Evolutionary conservation across 2,329 filamentous ascomycete species (phyloP).

Genomic region (Venturia asperata): DNA sequence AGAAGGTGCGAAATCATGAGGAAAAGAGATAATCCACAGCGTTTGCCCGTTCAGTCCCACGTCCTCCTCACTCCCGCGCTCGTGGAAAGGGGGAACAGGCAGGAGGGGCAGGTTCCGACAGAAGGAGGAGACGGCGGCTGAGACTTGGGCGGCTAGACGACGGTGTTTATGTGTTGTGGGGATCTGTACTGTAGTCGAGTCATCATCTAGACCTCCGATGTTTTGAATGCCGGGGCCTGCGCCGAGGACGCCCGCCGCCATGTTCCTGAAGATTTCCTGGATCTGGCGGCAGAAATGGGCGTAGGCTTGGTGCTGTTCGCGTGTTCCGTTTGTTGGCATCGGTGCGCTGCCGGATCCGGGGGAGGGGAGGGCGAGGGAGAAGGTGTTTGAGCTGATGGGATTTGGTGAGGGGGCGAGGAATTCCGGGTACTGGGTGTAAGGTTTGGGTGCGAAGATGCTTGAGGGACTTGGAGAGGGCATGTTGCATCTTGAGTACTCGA

Average conservation of each 20-base stretch:
- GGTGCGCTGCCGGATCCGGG: background rate
- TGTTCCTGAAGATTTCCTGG: background rate
- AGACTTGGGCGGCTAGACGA: background rate
- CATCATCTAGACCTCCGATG: no score
- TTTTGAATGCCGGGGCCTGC: background rate
- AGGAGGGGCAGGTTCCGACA: background rate
- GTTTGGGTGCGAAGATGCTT: background rate
- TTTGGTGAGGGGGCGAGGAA: background rate
- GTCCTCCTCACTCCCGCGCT: background rate
- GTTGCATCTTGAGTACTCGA: background rate
- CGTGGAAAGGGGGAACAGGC: background rate
- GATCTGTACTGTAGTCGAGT: background rate
- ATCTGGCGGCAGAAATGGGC: slow-evolving; percentile 2
- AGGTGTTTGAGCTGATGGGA: background rate
- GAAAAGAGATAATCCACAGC: background rate
- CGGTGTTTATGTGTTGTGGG: background rate
- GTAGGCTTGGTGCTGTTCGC: background rate
- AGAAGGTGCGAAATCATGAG: background rate
- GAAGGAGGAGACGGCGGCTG: background rate
- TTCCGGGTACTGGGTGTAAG: background rate
- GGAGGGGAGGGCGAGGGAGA: background rate
- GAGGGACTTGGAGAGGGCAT: background rate
- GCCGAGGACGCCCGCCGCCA: background rate
- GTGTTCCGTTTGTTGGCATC: background rate
- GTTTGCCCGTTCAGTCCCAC: background rate